A percentile compares a stretch with the other conserved stretches of the same genome.
Evolutionary conservation across 2,329 filamentous ascomycete species (phyloP).

Genomic region (Lachnellula arida): DNA sequence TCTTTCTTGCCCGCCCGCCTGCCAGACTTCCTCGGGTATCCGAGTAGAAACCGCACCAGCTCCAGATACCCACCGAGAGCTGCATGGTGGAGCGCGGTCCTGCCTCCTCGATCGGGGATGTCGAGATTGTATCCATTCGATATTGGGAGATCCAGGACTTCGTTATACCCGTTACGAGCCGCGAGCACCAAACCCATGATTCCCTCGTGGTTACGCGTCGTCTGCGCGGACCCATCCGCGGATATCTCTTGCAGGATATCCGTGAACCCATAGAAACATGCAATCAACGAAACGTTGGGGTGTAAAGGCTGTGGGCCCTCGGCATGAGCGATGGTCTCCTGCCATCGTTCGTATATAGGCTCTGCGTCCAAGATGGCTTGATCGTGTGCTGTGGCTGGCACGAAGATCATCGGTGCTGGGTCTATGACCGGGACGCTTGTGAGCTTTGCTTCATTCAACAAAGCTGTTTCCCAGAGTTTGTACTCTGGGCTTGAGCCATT

Average conservation of each 20-base stretch:
- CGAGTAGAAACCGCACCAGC: constrained; percentile 4
- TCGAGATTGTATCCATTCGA: constrained; percentile 64
- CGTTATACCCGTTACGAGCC: constrained; percentile 3
- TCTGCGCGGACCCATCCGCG: constrained; percentile 5
- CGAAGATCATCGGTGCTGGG: constrained; percentile 7
- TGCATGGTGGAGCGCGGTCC: constrained; percentile 83
- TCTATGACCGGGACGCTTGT: background rate
- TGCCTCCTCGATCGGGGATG: constrained; percentile 82
- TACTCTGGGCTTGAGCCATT: constrained; percentile 2
- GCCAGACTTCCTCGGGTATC: background rate
- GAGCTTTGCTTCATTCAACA: constrained; percentile 7
- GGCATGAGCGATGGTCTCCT: background rate
- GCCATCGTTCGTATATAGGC: constrained; percentile 5
- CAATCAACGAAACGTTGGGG: constrained; percentile 6
- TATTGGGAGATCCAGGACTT: constrained; percentile 2
- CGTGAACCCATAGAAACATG: constrained; percentile 9
- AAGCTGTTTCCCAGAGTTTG: background rate
- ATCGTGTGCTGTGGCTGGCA: constrained; percentile 3
- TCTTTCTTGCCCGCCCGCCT: background rate
- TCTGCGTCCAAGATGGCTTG: constrained; percentile 3
- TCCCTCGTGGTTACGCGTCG: constrained; percentile 8
- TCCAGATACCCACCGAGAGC: constrained; percentile 37
- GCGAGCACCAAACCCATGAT: constrained; percentile 5
- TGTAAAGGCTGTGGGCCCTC: background rate
- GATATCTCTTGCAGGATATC: constrained; percentile 12